These are phyloP conservation scores for Rhodotorula sphaerocarpa DNA, from an alignment of 768 basidiomycete species.

Conservation along the genomic window DNA sequence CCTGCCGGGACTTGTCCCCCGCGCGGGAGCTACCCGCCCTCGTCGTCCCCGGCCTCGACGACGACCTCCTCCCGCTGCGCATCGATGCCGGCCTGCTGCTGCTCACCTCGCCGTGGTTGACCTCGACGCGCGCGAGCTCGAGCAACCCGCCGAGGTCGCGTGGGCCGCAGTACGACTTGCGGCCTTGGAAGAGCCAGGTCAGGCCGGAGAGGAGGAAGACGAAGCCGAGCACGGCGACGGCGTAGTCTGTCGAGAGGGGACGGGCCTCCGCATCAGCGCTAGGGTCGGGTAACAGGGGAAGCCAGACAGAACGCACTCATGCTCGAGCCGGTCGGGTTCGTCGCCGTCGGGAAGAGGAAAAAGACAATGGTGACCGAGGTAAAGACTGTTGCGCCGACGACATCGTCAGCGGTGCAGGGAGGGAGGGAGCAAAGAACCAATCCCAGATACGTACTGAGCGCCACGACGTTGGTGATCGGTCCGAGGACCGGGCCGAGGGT, in stretches of 20 bases:
- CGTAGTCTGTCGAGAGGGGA: constrained; percentile 7
- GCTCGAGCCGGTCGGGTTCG: constrained; percentile 12
- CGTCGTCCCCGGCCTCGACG: background rate
- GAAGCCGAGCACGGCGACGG: constrained; percentile 29
- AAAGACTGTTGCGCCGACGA: constrained; percentile 3
- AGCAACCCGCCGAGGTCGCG: constrained; percentile 29
- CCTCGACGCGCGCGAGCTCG: constrained; percentile 29
- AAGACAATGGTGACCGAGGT: constrained; percentile 35
- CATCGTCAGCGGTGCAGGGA: no score
- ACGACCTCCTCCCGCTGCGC: background rate
- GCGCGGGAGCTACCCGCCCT: no score
- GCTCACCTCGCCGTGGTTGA: constrained; percentile 1
- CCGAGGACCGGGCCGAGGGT: constrained; percentile 33
- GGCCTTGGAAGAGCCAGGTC: constrained; percentile 12
- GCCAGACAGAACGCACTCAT: constrained; percentile 21
- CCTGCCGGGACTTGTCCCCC: no score
- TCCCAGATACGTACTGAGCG: constrained; percentile 3
- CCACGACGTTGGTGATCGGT: constrained; percentile 29
- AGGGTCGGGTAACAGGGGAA: background rate
- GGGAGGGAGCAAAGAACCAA: no score
- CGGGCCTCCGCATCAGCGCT: background rate
- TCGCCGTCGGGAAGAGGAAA: constrained; percentile 38
- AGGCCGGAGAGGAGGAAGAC: constrained; percentile 6
- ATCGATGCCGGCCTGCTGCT: background rate
- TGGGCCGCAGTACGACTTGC: constrained; percentile 21